Percentiles rank a stretch among this genome's conserved stretches.
These are phyloP conservation scores for Saprolegnia parasitica DNA, from an alignment of 352 stramenopile genomes.

Conservation along the genomic window DNA sequence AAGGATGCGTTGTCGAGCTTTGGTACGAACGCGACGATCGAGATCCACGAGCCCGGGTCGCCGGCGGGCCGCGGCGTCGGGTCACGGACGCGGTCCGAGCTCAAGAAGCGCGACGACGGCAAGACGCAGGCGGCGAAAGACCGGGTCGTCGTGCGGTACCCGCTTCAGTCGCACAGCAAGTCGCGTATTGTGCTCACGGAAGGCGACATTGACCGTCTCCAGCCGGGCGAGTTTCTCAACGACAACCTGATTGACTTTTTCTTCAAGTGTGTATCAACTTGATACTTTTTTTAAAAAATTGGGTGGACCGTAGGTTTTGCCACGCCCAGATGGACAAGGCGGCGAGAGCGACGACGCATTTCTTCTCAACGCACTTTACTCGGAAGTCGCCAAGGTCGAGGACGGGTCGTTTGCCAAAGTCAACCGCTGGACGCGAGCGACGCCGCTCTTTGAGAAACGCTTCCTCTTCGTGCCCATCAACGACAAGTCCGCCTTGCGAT, in stretches of 20 bases:
- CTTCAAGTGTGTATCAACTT: slow-evolving; percentile 51
- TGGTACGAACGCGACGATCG: not conserved
- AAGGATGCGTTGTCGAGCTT: no score
- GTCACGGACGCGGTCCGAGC: not conserved
- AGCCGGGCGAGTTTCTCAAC: slow-evolving; percentile 91
- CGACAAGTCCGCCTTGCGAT: slow-evolving; percentile 46
- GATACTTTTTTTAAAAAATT: slow-evolving; percentile 39
- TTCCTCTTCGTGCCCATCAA: slow-evolving; percentile 90
- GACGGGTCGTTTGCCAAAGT: slow-evolving; percentile 34
- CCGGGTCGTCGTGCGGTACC: slow-evolving; percentile 20
- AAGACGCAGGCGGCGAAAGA: slow-evolving; percentile 14
- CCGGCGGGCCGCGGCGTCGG: no score
- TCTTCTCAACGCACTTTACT: slow-evolving; percentile 95
- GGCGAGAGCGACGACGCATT: slow-evolving; percentile 74
- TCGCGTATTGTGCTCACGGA: slow-evolving; percentile 63
- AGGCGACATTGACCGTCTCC: slow-evolving; percentile 83
- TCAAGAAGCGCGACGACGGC: not conserved
- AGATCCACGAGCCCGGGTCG: not conserved
- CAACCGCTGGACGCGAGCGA: slow-evolving; percentile 76
- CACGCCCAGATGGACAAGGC: slow-evolving; percentile 38
- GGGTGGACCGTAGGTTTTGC: slow-evolving; percentile 28
- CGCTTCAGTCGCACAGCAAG: slow-evolving; percentile 3
- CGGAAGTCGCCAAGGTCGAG: slow-evolving; percentile 62
- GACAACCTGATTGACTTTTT: slow-evolving; percentile 93
- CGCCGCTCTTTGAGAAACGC: slow-evolving; percentile 76